phyloP scores from a whole-genome alignment of 495 filamentous ascomycete species.

The Talaromyces liani region DNA sequence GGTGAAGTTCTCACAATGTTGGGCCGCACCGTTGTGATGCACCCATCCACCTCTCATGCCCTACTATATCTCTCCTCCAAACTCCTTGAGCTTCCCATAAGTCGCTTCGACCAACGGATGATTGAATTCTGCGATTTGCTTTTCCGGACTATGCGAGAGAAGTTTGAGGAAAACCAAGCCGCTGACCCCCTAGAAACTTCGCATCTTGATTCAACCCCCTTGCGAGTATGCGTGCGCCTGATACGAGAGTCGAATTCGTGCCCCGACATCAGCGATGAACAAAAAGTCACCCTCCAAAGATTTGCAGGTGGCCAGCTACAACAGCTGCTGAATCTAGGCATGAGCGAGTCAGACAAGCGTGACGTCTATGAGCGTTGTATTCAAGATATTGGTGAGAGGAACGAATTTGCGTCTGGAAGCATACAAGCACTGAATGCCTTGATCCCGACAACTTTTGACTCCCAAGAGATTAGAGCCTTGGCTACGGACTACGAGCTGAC shows the following conservation, averaged over 20 bases:
- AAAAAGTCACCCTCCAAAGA: slow-evolving; percentile 39
- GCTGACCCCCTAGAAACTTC: slow-evolving; percentile 13
- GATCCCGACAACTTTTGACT: slow-evolving; percentile 32
- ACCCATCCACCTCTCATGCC: slow-evolving; percentile 33
- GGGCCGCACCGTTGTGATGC: slow-evolving; percentile 53
- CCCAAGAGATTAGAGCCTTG: slow-evolving; percentile 43
- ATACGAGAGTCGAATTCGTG: slow-evolving; percentile 54
- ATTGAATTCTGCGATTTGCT: slow-evolving; percentile 36
- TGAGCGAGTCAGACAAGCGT: slow-evolving; percentile 39
- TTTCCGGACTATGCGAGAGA: slow-evolving; percentile 29
- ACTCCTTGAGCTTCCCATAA: slow-evolving; percentile 58
- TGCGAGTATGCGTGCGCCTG: slow-evolving; percentile 55
- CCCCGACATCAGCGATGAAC: slow-evolving; percentile 29
- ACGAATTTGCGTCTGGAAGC: slow-evolving; percentile 55
- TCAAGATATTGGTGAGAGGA: slow-evolving; percentile 49
- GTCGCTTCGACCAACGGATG: slow-evolving; percentile 48
- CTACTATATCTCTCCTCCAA: slow-evolving; percentile 72
- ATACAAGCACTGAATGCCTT: slow-evolving; percentile 61
- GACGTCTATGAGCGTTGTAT: slow-evolving; percentile 51
- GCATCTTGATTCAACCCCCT: slow-evolving; percentile 28
- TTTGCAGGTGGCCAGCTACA: slow-evolving; percentile 51
- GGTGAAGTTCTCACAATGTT: slow-evolving; percentile 74
- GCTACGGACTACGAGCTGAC: slow-evolving; percentile 47
- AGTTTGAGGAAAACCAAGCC: slow-evolving; percentile 15
- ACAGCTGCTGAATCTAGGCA: slow-evolving; percentile 43